Base-by-base conservation (phyloP, 2,329 filamentous ascomycete genomes). In the Pseudogymnoascus sp. region DNA sequence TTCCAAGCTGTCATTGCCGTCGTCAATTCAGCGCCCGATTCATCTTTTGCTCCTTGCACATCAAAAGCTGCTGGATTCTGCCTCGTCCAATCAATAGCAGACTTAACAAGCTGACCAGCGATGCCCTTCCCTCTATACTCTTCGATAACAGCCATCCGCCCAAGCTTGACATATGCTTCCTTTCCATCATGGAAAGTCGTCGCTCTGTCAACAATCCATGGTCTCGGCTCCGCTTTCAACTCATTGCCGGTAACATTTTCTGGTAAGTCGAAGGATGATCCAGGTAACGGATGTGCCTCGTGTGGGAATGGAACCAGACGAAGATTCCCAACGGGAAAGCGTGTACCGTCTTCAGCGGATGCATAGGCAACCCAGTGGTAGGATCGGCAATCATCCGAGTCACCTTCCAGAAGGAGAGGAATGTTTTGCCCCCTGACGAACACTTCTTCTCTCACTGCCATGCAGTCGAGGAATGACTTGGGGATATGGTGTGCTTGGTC, bases 361-460 rank as follows among this genome's bases (percentile, higher is more conserved):
- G 85, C 84, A 74, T 96, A 96, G n/a, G 87, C 79, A 31, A 96
- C 87, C 89, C 90, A 96, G 74, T 97, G 92, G 76, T 87, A 93
- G 67, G 85, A 87, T 36, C 89, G 83, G 0, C 81, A 67, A 73
- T 97, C 93, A 72, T 97, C 91, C 1, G 80, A 76, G 76, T 97
- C 93, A 66, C 90, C 81, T 73, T 97, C 92, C 66, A 85, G 83
- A 37, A 88, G 84, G 0, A 85, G 74, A 0, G 82, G 78, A 12
- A 85, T 77, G 0, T 74, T 68, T 69, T 88, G 85, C 69, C 87
- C 86, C 6, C 75, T 37, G 25, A 87, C 81, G 67, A 86, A 88
- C 60, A 88, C 85, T 15, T 74, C 69, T 64, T 83, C 77, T 36
- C 86, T 82, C 45, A 88, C 80, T 60, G 76, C 73, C 84, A 88